Evolutionary conservation across 2,329 filamentous ascomycete genomes (phyloP).

Genomic region (Aspergillus aculeatus): DNA sequence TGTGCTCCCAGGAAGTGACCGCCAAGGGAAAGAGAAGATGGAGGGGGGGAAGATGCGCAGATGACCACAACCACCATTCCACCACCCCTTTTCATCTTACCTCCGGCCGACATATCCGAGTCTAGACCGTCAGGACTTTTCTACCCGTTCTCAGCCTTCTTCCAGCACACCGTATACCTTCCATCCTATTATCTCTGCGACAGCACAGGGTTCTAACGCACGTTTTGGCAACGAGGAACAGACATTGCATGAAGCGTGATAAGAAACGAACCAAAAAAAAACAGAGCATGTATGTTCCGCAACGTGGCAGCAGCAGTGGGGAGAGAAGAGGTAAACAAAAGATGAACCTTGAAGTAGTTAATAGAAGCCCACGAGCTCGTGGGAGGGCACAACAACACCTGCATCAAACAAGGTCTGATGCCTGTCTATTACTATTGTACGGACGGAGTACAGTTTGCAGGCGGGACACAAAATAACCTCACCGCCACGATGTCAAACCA

Average conservation of each 20-base stretch:
- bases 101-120: constrained; percentile 1
- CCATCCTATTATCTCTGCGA: neutral
- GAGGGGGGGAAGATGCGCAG: neutral
- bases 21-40: neutral
- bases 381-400: constrained; percentile 5
- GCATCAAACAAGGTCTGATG: constrained; percentile 8
- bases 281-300: constrained; percentile 4
- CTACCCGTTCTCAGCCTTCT: neutral
- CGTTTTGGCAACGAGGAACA: neutral
- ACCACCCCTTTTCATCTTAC: neutral
- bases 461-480: constrained; percentile 7
- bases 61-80: neutral
- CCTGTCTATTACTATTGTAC: neutral
- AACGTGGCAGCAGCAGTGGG: constrained; percentile 15
- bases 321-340: no score
- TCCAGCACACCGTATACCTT: neutral
- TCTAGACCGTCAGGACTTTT: neutral
- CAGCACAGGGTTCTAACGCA: neutral
- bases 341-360: no score
- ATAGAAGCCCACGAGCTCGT: constrained; percentile 9
- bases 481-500: constrained; percentile 18
- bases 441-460: neutral
- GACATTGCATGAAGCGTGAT: neutral
- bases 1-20: constrained; percentile 4
- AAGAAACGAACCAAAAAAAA: neutral